These are phyloP conservation scores for Chlamydomonas sphaeroides DNA, from an alignment of 139 green algal species.

Conservation along the genomic window DNA sequence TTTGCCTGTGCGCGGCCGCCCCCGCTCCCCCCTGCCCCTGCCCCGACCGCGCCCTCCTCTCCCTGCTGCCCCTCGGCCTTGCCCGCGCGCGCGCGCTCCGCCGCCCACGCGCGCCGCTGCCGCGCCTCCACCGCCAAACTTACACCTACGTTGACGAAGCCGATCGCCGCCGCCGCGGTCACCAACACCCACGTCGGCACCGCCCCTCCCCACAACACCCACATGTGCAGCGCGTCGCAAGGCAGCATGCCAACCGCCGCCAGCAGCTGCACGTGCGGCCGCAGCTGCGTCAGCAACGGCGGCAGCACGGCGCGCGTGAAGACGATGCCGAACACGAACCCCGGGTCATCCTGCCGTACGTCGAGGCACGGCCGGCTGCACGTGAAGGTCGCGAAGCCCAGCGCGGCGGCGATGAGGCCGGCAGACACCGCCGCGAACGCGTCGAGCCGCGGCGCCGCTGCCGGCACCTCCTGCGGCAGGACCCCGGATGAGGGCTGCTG, in stretches of 20 bases:
- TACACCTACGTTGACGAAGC: neutral
- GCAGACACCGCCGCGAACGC: neutral
- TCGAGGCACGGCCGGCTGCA: neutral
- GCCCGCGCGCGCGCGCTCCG: too few species aligned
- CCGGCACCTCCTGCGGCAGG: too few species aligned
- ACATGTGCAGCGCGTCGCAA: neutral
- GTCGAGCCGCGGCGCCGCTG: too few species aligned
- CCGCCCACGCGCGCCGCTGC: too few species aligned
- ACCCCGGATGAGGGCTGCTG: too few species aligned
- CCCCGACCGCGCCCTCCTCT: too few species aligned
- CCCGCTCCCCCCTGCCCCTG: too few species aligned
- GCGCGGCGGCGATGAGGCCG: neutral
- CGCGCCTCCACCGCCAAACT: too few species aligned
- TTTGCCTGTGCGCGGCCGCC: too few species aligned
- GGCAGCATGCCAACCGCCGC: neutral
- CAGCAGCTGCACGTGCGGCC: neutral
- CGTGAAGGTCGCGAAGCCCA: neutral
- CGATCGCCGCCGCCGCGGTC: neutral
- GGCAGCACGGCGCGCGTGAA: neutral
- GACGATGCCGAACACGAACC: neutral
- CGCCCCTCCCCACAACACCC: neutral
- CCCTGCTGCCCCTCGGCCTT: too few species aligned
- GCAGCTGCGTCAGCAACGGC: neutral
- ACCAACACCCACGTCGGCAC: neutral
- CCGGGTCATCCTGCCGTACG: neutral